Percentiles rank a stretch among this genome's conserved stretches.
phyloP scores from a whole-genome alignment of 2,329 filamentous ascomycete genomes.

The Purpureocillium takamizusanense region DNA sequence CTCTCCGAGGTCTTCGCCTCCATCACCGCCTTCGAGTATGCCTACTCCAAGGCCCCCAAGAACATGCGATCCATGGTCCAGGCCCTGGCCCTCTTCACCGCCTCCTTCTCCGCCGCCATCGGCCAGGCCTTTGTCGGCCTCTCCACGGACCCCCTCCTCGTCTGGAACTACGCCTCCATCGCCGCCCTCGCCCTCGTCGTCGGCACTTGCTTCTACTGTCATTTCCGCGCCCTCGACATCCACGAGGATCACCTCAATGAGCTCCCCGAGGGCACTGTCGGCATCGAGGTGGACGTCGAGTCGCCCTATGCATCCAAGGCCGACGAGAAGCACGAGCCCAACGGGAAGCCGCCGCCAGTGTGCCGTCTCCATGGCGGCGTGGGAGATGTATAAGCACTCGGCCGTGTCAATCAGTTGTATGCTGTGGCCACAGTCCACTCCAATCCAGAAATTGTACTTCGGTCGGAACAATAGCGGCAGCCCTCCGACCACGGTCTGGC shows the following conservation, averaged over 20 bases:
- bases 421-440: no score
- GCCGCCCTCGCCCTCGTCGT: constrained; percentile 56
- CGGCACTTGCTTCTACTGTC: constrained; percentile 58
- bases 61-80: constrained; percentile 71
- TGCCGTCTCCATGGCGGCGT: no score
- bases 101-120: constrained; percentile 58
- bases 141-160: constrained; percentile 51
- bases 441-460: no score
- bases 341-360: no score
- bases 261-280: constrained; percentile 21
- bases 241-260: constrained; percentile 61
- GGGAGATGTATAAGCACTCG: no score
- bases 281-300: constrained; percentile 13
- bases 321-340: neutral
- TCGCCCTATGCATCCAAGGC: constrained; percentile 1
- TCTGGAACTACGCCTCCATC: constrained; percentile 65
- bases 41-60: constrained; percentile 65
- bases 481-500: no score
- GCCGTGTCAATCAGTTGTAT: no score
- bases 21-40: constrained; percentile 59
- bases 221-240: constrained; percentile 51
- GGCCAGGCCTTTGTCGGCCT: constrained; percentile 45
- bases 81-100: constrained; percentile 59
- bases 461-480: no score
- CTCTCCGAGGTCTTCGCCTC: constrained; percentile 40